phyloP scores from a whole-genome alignment of 768 basidiomycete species.

The Nidula microcarpa region DNA sequence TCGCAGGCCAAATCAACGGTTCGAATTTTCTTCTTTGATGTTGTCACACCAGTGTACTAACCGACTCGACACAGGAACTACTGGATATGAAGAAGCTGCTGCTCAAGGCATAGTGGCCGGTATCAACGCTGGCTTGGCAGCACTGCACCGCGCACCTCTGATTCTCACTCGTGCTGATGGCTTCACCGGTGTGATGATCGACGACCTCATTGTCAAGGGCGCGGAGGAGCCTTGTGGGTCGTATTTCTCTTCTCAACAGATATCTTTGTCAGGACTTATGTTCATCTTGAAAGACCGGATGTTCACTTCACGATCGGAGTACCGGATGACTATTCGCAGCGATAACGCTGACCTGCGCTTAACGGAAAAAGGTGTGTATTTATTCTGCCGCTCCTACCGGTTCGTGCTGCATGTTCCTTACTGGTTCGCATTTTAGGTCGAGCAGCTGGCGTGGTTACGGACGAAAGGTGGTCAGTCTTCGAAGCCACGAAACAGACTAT shows the following conservation, averaged over 20 bases:
- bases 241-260: not conserved
- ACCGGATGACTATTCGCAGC: slow-evolving; percentile 81
- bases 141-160: slow-evolving; percentile 52
- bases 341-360: slow-evolving; percentile 88
- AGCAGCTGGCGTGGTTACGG: slow-evolving; percentile 41
- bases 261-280: not conserved
- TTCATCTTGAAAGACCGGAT: slow-evolving; percentile 63
- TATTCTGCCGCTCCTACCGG: not conserved
- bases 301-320: slow-evolving; percentile 91
- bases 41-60: not conserved
- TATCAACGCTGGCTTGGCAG: slow-evolving; percentile 79
- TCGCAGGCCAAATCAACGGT: slow-evolving; percentile 91
- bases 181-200: slow-evolving; percentile 88
- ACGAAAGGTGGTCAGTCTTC: slow-evolving; percentile 38
- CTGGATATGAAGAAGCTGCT: slow-evolving; percentile 93
- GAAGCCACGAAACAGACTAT: slow-evolving; percentile 26
- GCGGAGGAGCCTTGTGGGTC: slow-evolving; percentile 85
- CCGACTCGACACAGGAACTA: slow-evolving; percentile 53
- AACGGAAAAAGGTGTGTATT: slow-evolving; percentile 61
- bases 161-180: slow-evolving; percentile 80
- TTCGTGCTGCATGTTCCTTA: not conserved
- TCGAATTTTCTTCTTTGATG: slow-evolving; percentile 1
- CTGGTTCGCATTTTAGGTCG: slow-evolving; percentile 26
- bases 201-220: slow-evolving; percentile 85
- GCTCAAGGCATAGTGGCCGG: slow-evolving; percentile 89